Evolutionary conservation across 179 eudicot genomes (phyloP), one percentile per base, ranked within the genome.

Genomic region (Gypsophila paniculata): DNA sequence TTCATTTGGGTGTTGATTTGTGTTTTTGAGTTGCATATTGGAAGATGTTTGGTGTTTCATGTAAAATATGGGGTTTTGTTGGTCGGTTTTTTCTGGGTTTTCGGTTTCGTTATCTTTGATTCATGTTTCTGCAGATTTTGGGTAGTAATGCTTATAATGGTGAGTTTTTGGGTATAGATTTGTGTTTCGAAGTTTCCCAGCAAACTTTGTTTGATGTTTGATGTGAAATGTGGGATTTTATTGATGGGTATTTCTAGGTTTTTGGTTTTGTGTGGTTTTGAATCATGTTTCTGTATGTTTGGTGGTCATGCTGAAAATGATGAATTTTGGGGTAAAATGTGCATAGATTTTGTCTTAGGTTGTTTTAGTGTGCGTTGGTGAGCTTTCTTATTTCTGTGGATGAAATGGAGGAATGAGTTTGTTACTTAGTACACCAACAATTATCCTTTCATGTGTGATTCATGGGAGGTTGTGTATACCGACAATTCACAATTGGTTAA

Each of bases 11-110:
- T 29, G 4, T 29, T 1, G 34, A 29, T 29, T 29, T 29, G 34
- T 29, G 34, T 29, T 29, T 29, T 1, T 1, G 34, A 29, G 34
- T 1, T 29, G 34, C 34, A 29, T 1, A 29, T 29, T 29, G 34
- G n/a, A n/a, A n/a, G n/a, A n/a, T 29, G 34, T 3, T 29, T 23
- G 17, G 23, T 11, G 10, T 36, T 8, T 15, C 19, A 21, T 6
- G 15, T 2, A 1, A 14, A 62, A 49, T 62, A 39, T 38, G 61
- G 65, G 22, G 32, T 61, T 7, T 34, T 61, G 22, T 21, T 23
- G 44, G 36, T 74, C 57, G 65, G 65, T 1, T 23, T 65, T 74
- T 74, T 18, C 22, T 54, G 72, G 57, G 65, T 58, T 74, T 65
- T 46, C 5, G 14, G 11, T 38, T 19, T 22, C 7, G 29, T 61